Conservation (phyloP, 805 yeast species). For the Babjeviella inositovora region DNA sequence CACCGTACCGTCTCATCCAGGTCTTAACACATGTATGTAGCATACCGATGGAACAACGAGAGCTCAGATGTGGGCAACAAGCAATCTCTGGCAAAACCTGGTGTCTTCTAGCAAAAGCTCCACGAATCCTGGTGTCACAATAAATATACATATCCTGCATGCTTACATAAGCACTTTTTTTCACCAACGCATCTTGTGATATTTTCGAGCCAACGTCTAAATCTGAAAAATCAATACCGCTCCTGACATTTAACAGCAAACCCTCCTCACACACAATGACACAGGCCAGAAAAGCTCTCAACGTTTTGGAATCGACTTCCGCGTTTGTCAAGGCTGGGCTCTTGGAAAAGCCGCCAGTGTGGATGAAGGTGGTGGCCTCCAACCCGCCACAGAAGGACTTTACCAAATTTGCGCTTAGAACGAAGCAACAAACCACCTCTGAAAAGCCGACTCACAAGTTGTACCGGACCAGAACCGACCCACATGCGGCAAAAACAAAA, state of each 20-base stretch:
- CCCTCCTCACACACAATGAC: constrained; percentile 41
- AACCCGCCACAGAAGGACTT: constrained; percentile 66
- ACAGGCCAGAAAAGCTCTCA: constrained; percentile 53
- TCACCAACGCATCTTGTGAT: constrained; percentile 3
- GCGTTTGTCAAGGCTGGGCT: constrained; percentile 57
- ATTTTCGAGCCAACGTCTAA: constrained; percentile 3
- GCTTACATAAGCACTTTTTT: constrained; percentile 1
- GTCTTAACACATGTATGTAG: too few relatives aligned
- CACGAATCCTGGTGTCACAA: not conserved
- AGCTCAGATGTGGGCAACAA: too few relatives aligned
- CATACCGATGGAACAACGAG: too few relatives aligned
- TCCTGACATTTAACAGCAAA: constrained; percentile 1
- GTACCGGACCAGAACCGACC: constrained; percentile 30
- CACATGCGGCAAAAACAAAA: constrained; percentile 16
- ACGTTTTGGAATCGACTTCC: constrained; percentile 69
- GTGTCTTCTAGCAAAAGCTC: not conserved
- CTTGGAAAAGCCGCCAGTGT: constrained; percentile 61
- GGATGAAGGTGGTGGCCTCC: constrained; percentile 76
- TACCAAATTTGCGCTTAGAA: constrained; percentile 7
- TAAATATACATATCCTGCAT: not conserved
- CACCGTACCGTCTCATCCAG: too few relatives aligned
- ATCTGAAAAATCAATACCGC: constrained; percentile 1
- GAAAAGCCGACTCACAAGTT: constrained; percentile 6
- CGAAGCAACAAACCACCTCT: constrained; percentile 4
- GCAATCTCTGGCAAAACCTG: too few relatives aligned